These are phyloP conservation scores for Eleusine indica DNA, from an alignment of 176 grass and related monocot species.

Conservation along the genomic window DNA sequence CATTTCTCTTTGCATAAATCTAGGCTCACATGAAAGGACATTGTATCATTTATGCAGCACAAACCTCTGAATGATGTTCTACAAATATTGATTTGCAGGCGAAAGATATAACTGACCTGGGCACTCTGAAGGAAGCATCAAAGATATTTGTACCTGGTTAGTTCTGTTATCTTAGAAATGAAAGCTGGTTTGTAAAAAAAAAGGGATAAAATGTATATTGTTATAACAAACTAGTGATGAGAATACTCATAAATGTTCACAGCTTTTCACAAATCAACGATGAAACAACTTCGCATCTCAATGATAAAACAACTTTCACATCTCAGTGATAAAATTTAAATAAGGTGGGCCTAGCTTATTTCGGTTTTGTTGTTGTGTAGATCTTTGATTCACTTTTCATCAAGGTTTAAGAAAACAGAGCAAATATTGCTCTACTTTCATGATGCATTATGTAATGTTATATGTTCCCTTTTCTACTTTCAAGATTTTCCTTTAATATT, in stretches of 20 bases:
- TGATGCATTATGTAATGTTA: conserved; percentile 21
- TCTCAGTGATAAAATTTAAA: conserved; percentile 1
- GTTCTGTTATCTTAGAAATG: conserved; percentile 42
- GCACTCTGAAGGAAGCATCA: conserved; percentile 84
- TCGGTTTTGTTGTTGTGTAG: neutral
- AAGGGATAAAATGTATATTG: neutral
- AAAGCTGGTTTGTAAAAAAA: neutral
- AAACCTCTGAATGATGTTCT: conserved; percentile 30
- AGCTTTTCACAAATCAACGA: conserved; percentile 16
- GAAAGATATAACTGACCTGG: conserved; percentile 89
- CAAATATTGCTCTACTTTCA: neutral
- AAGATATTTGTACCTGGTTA: conserved; percentile 98
- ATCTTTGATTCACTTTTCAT: conserved; percentile 23
- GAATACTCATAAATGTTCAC: neutral
- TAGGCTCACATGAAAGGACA: neutral
- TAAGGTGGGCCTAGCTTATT: neutral
- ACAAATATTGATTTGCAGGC: conserved; percentile 60
- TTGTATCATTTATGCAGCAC: neutral
- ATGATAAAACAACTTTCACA: conserved; percentile 19
- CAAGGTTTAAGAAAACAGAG: conserved; percentile 6
- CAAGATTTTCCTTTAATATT: neutral
- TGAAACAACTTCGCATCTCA: conserved; percentile 7
- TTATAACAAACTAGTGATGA: neutral
- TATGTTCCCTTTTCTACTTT: conserved; percentile 10
- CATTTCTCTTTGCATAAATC: neutral